A percentile compares a stretch with the other conserved stretches of the same genome.
These are phyloP conservation scores for Capronia americana DNA, from an alignment of 2,329 filamentous ascomycete species.

Conservation along the genomic window DNA sequence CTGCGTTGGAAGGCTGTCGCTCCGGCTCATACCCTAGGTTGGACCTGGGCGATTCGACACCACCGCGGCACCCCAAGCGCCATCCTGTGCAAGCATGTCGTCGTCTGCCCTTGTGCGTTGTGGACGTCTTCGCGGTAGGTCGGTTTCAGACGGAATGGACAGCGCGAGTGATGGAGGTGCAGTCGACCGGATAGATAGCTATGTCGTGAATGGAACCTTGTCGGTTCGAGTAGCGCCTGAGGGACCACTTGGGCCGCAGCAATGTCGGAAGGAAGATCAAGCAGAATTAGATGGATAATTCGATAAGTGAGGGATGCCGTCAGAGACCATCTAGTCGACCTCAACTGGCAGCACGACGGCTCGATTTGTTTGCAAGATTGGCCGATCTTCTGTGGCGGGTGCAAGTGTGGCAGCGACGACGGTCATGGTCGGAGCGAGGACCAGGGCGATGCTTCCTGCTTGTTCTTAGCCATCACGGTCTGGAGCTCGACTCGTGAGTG, in stretches of 20 bases:
- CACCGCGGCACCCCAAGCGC: neutral
- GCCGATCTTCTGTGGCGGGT: neutral
- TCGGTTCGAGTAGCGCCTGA: neutral
- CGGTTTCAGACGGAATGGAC: no score
- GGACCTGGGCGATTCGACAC: neutral
- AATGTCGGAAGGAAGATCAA: neutral
- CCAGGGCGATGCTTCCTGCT: neutral
- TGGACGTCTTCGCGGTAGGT: neutral
- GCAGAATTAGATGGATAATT: neutral
- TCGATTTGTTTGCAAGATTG: neutral
- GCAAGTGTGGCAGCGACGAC: constrained; percentile 6
- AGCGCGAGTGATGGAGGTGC: neutral
- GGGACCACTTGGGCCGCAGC: neutral
- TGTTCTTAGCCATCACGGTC: neutral
- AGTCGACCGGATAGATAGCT: neutral
- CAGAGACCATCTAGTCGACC: neutral
- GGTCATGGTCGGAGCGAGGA: neutral
- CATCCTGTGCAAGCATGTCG: neutral
- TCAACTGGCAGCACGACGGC: neutral
- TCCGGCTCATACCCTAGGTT: neutral
- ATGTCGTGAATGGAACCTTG: neutral
- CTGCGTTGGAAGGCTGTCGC: neutral
- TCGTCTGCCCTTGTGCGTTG: neutral
- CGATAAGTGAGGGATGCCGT: neutral
- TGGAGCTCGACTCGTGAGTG: neutral